Evolutionary conservation across 345 rosid species (phyloP).

Genomic region (Triadica sebifera): DNA sequence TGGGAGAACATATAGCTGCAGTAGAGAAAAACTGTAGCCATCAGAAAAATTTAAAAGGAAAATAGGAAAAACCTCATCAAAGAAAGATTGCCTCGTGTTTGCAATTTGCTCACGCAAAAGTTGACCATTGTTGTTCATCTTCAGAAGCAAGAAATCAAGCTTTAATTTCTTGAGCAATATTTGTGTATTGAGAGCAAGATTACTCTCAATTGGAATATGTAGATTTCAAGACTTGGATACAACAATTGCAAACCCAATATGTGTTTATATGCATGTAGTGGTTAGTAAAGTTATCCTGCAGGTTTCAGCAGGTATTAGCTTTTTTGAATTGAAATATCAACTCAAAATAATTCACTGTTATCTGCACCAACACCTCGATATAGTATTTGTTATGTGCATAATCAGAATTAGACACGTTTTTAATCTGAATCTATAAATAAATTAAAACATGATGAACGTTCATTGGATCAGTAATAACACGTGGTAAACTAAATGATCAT

Average conservation of each 20-base stretch:
- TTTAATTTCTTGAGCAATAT: background rate
- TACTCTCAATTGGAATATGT: background rate
- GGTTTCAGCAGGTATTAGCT: constrained; percentile 2
- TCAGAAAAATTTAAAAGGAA: too few species aligned
- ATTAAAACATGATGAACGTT: background rate
- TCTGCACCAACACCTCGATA: background rate
- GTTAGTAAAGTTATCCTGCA: background rate
- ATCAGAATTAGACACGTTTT: background rate
- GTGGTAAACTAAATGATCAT: background rate
- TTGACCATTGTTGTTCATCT: constrained; percentile 13
- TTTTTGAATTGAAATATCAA: background rate
- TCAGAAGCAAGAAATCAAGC: background rate
- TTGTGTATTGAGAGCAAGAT: background rate
- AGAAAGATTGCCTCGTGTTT: constrained; percentile 20
- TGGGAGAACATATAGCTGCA: too few species aligned
- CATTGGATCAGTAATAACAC: background rate
- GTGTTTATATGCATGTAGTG: background rate
- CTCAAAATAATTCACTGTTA: background rate
- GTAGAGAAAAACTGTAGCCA: too few species aligned
- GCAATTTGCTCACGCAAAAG: constrained; percentile 9
- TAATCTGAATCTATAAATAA: too few species aligned
- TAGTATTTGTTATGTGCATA: too few species aligned
- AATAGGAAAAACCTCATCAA: constrained; percentile 30
- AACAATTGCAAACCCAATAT: background rate
- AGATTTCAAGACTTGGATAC: background rate